These are phyloP conservation scores for Diospyros kaki DNA, from an alignment of 148 eudicot species.

Conservation along the genomic window DNA sequence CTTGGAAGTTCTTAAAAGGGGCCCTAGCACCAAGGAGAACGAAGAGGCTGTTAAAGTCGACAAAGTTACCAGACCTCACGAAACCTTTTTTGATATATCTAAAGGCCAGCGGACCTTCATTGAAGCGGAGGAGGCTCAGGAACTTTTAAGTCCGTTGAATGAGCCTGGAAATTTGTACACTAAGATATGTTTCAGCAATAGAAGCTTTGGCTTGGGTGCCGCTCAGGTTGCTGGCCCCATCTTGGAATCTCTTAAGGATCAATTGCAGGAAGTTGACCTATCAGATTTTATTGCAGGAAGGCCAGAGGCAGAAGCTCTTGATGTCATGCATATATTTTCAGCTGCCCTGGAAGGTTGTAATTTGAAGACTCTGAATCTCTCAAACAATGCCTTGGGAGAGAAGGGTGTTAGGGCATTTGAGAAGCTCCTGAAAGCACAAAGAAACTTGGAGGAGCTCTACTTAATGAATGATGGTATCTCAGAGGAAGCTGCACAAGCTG, in stretches of 20 bases:
- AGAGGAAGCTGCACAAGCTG: slow-evolving; percentile 62
- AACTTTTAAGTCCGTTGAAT: slow-evolving; percentile 38
- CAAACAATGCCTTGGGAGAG: slow-evolving; percentile 67
- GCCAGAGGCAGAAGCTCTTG: slow-evolving; percentile 56
- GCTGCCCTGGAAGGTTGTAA: slow-evolving; percentile 46
- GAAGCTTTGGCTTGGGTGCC: slow-evolving; percentile 60
- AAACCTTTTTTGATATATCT: slow-evolving; percentile 50
- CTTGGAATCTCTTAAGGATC: slow-evolving; percentile 40
- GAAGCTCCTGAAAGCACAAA: slow-evolving; percentile 43
- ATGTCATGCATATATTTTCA: slow-evolving; percentile 58
- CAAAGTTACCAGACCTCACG: slow-evolving; percentile 20
- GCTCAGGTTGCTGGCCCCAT: slow-evolving; percentile 47
- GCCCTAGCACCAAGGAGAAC: slow-evolving; percentile 23
- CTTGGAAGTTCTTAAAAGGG: slow-evolving; percentile 47
- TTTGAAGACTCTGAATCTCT: slow-evolving; percentile 45
- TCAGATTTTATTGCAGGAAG: slow-evolving; percentile 71
- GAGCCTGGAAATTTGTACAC: slow-evolving; percentile 44
- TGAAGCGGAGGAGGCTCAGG: slow-evolving; percentile 47
- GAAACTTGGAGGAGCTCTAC: slow-evolving; percentile 46
- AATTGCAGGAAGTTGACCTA: slow-evolving; percentile 50
- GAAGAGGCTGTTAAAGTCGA: slow-evolving; percentile 19
- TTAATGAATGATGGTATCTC: slow-evolving; percentile 65
- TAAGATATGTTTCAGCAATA: slow-evolving; percentile 62
- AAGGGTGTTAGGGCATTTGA: slow-evolving; percentile 67
- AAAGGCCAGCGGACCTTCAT: slow-evolving; percentile 54